Base-by-base conservation (phyloP, 345 rosid genomes). In the Acer yangbiense region DNA sequence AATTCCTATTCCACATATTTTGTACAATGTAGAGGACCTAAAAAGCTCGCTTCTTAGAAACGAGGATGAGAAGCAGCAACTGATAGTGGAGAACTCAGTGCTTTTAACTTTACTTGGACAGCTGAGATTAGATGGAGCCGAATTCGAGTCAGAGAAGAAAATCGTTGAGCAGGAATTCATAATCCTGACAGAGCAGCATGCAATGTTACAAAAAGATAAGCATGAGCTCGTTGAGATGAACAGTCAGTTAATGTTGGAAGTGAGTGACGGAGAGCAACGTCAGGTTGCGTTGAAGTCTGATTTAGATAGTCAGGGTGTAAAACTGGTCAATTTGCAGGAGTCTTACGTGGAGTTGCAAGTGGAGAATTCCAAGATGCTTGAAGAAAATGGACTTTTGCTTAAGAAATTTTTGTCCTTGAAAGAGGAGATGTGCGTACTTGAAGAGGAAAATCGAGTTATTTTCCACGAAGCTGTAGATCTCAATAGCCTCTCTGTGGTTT, bases 41-140 rank as follows among this genome's bases (percentile, higher is more conserved):
- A 96, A 90, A 81, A 27, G 84, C 69, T 94, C 89, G 41, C 82
- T 88, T 69, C 82, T 79, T 65, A 81, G 44, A 43, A 83, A 83
- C 65, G 86, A 85, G 78, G 94, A 90, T 73, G 97, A 90, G 82
- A 90, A 78, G 83, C 93, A 90, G 69, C 83, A 76, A 69, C 83
- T 92, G 75, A 78, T 87, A 20, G 85, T 92, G 78, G 98, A 93
- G 89, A 95, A 95, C 84, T 86, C 87, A 0, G 91, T 96, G 82
- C 77, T 94, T 41, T 79, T 87, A 64, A 86, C 95, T 79, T 80
- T 91, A 52, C 84, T 94, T 60, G 81, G 78, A 76, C 92, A 89
- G 48, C 76, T 87, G 32, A 75, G 83, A 48, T 79, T 86, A 48
- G 94, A 88, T 4, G 89, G 94, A 78, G 83, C 73, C 39, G 84